phyloP scores from a whole-genome alignment of 2,329 filamentous ascomycete genomes.

The Colletotrichum sp. region DNA sequence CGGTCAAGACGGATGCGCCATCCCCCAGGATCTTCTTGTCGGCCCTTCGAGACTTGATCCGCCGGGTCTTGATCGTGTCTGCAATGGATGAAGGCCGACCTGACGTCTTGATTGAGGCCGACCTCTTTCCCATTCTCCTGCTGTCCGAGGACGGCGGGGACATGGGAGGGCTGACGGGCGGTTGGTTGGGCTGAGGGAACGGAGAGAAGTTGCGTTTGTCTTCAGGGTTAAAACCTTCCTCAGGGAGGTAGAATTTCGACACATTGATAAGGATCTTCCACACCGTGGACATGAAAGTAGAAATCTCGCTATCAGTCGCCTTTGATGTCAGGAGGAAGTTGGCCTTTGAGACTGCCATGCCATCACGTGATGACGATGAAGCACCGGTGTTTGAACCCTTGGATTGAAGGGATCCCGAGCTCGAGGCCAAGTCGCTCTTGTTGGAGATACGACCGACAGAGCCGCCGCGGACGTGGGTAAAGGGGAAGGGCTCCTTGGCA shows the following conservation, averaged over 20 bases:
- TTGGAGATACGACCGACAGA: slow-evolving; percentile 30
- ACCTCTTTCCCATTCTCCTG: neutral
- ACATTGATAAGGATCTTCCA: slow-evolving; percentile 53
- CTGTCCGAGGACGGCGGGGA: slow-evolving; percentile 7
- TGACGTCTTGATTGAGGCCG: slow-evolving; percentile 14
- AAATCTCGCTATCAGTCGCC: slow-evolving; percentile 59
- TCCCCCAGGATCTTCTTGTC: slow-evolving; percentile 24
- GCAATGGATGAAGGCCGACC: slow-evolving; percentile 34
- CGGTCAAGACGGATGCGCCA: slow-evolving; percentile 35
- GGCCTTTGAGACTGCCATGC: slow-evolving; percentile 50
- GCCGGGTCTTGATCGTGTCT: slow-evolving; percentile 38
- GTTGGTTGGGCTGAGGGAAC: slow-evolving; percentile 27
- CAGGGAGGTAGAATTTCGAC: slow-evolving; percentile 50
- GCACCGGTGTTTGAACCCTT: neutral
- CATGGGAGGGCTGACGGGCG: slow-evolving; percentile 6
- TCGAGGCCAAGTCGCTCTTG: neutral
- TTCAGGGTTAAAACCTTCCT: slow-evolving; percentile 30
- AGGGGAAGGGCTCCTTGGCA: slow-evolving; percentile 39
- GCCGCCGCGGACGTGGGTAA: slow-evolving; percentile 43
- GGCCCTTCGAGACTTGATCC: slow-evolving; percentile 29
- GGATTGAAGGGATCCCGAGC: slow-evolving; percentile 2
- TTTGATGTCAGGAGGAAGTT: slow-evolving; percentile 63
- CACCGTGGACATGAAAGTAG: slow-evolving; percentile 58
- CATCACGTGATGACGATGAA: slow-evolving; percentile 15
- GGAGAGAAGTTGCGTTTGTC: slow-evolving; percentile 31